These are phyloP conservation scores for Echeveria elegans DNA, from an alignment of 164 flowering plant genomes.

Conservation along the genomic window DNA sequence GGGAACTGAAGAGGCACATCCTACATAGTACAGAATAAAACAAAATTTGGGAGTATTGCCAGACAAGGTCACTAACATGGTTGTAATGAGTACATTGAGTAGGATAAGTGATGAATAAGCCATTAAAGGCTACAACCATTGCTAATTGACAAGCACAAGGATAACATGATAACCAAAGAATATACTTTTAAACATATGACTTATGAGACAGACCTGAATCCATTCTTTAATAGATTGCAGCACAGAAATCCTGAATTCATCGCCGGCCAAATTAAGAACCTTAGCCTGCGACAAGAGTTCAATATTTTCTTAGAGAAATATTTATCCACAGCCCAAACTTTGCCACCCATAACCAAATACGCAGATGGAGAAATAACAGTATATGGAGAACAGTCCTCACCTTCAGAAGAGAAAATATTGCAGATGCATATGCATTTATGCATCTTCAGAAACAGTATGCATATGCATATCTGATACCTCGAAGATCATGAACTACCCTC, in stretches of 20 bases:
- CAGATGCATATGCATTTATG: slow-evolving; percentile 98
- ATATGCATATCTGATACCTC: slow-evolving; percentile 80
- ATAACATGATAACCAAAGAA: background rate
- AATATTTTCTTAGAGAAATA: background rate
- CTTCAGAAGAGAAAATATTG: slow-evolving; percentile 80
- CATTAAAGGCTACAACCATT: background rate
- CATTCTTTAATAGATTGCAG: slow-evolving; percentile 73
- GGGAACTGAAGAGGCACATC: slow-evolving; percentile 89
- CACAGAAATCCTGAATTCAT: slow-evolving; percentile 79
- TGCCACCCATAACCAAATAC: background rate
- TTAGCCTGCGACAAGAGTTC: slow-evolving; percentile 45
- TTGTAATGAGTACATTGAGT: background rate
- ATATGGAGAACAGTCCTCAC: slow-evolving; percentile 20
- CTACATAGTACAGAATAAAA: slow-evolving; percentile 30
- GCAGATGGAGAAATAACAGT: background rate
- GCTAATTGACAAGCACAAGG: background rate
- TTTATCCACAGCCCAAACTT: background rate
- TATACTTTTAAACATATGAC: background rate
- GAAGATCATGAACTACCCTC: slow-evolving; percentile 75
- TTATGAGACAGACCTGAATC: slow-evolving; percentile 55
- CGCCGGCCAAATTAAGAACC: slow-evolving; percentile 85
- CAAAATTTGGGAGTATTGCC: background rate
- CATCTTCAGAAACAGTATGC: slow-evolving; percentile 97
- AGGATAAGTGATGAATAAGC: background rate
- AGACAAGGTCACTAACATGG: background rate